Conservation (phyloP, 345 rosid genomes). For the Excoecaria agallocha region DNA sequence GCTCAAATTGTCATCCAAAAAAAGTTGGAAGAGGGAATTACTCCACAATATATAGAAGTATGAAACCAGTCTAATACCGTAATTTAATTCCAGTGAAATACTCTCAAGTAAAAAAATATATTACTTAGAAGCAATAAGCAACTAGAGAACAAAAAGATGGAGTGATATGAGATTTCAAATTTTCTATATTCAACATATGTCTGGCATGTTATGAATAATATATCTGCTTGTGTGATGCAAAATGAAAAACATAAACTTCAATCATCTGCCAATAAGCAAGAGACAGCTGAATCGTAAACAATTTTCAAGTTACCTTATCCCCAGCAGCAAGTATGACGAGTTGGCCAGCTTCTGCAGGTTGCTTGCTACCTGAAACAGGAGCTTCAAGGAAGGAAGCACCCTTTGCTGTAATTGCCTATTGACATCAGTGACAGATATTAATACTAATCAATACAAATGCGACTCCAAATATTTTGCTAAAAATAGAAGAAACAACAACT, state of each 20-base stretch:
- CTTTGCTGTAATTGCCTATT: conserved; percentile 68
- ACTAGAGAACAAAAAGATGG: not conserved
- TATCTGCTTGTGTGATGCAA: not conserved
- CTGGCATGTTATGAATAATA: not conserved
- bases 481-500: not conserved
- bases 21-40: not conserved
- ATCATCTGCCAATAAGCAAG: not conserved
- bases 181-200: not conserved
- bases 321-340: conserved; percentile 93
- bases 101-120: not conserved
- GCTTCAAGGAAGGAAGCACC: conserved; percentile 87
- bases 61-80: not conserved
- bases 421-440: conserved; percentile 7
- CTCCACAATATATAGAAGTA: not conserved
- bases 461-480: not conserved
- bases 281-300: conserved; percentile 4
- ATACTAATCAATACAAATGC: not conserved
- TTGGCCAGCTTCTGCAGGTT: conserved; percentile 98
- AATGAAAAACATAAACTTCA: not conserved
- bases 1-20: not conserved
- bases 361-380: conserved; percentile 95
- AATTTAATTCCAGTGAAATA: not conserved
- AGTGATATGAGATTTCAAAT: not conserved
- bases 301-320: conserved; percentile 54
- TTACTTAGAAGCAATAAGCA: not conserved